Evolutionary conservation across 2,329 filamentous ascomycete genomes (phyloP), one percentile per base, ranked within the genome.

Genomic region (Ceratocystis eucalypticola): DNA sequence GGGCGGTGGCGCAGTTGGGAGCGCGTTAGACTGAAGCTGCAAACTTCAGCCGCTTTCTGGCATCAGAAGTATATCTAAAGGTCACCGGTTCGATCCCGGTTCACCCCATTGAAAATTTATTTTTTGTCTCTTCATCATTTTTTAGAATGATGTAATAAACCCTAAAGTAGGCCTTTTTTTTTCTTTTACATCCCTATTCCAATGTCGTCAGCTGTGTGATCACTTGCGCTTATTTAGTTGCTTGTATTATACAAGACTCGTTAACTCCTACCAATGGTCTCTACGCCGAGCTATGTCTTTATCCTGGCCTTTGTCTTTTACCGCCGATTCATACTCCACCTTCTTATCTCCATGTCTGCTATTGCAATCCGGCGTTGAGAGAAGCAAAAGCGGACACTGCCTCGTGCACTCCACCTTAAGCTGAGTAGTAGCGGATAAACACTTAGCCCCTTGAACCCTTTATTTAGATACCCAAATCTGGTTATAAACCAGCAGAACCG

Each of bases 1-100:
- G 65, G 65, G 65, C 50, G 65, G 45, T 66, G 65, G 57, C 65
- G 57, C 65, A 66, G 65, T 66, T 66, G 65, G 65, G 65, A 66
- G 65, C 65, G 65, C 65, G 61, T 63, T 63, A 66, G 57, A 41
- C 61, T 65, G 65, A 67, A 62, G 55, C 37, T 8, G 48, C 48
- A 68, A 66, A 61, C 63, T 65, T 59, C 53, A 53, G 73, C 69
- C 33, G 69, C 66, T 64, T 67, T 33, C 30, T 33, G 30, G 55
- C 68, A 20, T 57, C 57, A 65, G 50, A 45, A 63, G 67, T 61
- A 69, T 64, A 67, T 62, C 66, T 66, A 66, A 66, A 62, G 65
- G 65, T 66, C 65, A 66, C 65, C 12, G 57, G 65, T 66, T 66
- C 65, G 61, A 66, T 66, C 65, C 65, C 65, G 57, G 65, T 66